phyloP scores from a whole-genome alignment of 805 yeast species.

The Cyberlindnera galapagoensis region DNA sequence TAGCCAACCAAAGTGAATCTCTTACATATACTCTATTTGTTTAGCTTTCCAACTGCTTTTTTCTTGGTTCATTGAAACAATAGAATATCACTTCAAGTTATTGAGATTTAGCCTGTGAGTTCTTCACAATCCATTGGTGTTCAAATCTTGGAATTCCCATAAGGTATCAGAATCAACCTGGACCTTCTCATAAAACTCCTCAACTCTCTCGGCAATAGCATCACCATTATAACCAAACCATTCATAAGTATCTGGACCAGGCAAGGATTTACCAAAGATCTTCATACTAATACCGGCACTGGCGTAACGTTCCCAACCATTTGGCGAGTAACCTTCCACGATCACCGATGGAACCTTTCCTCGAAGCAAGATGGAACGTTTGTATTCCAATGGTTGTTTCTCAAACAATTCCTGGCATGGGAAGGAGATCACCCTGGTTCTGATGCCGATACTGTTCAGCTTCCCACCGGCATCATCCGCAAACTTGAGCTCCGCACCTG shows the following conservation, averaged over 20 bases:
- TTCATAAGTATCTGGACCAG: conserved; percentile 74
- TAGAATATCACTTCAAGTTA: too few relatives aligned
- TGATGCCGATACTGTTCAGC: conserved; percentile 55
- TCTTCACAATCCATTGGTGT: conserved; percentile 10
- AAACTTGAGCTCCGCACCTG: conserved; percentile 88
- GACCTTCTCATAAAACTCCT: conserved; percentile 18
- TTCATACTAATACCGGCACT: conserved; percentile 93
- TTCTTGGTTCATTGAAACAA: too few relatives aligned
- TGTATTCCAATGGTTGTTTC: conserved; percentile 71
- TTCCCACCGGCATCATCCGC: conserved; percentile 76
- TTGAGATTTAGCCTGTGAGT: too few relatives aligned
- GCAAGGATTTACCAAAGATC: conserved; percentile 95
- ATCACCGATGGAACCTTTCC: conserved; percentile 81
- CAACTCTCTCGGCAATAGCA: conserved; percentile 72
- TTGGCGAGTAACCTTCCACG: conserved; percentile 85
- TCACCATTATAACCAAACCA: conserved; percentile 85
- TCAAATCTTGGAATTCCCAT: conserved; percentile 28
- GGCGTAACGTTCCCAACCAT: conserved; percentile 91
- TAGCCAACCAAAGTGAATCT: too few relatives aligned
- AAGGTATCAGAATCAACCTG: conserved; percentile 12
- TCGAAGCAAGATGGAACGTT: conserved; percentile 82
- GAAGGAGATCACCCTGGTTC: conserved; percentile 78
- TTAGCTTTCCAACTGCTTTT: too few relatives aligned
- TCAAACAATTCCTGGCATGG: conserved; percentile 92
- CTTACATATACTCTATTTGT: too few relatives aligned